Percentiles rank a stretch among this genome's conserved stretches.
Conservation (phyloP, 1,139 yeast species). For the Lodderomyces theae region DNA sequence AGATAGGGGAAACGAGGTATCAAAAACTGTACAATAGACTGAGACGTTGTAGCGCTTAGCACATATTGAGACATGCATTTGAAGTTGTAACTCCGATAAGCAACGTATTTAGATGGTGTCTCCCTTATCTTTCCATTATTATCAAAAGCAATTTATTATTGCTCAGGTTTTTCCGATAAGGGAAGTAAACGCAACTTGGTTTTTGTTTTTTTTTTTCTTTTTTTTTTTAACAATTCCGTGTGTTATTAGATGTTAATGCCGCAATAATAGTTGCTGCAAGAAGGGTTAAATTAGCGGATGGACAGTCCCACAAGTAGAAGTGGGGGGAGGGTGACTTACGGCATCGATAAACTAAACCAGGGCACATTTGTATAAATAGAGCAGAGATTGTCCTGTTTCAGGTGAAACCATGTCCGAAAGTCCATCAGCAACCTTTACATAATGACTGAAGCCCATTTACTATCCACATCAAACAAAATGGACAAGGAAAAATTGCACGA, state of each 20-base stretch:
- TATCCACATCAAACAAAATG: background rate
- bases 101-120: too few species aligned
- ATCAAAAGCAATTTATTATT: too few species aligned
- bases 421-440: too few species aligned
- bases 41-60: too few species aligned
- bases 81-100: too few species aligned
- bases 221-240: too few species aligned
- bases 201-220: too few species aligned
- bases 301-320: background rate
- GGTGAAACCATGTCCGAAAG: too few species aligned
- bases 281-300: background rate
- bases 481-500: slow-evolving; percentile 3
- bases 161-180: background rate
- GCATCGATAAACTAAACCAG: background rate
- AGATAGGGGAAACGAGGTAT: too few species aligned
- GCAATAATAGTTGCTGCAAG: background rate
- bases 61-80: too few species aligned
- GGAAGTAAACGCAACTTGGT: background rate
- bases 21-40: too few species aligned
- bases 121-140: too few species aligned
- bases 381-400: background rate
- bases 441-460: background rate
- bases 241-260: background rate
- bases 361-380: background rate
- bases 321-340: background rate